Evolutionary conservation across 140 eudicot species (phyloP).

Genomic region (Flaveria floridana): DNA sequence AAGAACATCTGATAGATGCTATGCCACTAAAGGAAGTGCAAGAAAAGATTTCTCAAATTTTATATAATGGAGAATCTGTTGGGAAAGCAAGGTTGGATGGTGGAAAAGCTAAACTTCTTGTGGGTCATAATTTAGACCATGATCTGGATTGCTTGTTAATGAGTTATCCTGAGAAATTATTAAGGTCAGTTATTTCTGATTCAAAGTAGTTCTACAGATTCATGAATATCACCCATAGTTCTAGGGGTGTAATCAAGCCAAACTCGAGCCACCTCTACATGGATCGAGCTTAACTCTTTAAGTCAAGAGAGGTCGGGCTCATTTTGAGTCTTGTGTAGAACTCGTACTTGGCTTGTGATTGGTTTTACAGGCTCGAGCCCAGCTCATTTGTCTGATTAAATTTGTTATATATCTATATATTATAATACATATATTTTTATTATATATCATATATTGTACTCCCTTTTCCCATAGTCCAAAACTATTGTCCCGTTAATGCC

Average conservation of each 20-base stretch:
- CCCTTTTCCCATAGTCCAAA: not conserved
- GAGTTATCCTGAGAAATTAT: constrained; percentile 59
- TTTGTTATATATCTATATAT: not conserved
- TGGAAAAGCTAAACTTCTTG: constrained; percentile 68
- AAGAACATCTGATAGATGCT: constrained; percentile 55
- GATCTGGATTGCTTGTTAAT: constrained; percentile 56
- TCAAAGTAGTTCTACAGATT: not conserved
- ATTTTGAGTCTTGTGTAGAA: not conserved
- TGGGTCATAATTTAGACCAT: constrained; percentile 55
- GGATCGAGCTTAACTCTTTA: not conserved
- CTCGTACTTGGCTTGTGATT: not conserved
- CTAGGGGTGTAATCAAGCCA: not conserved
- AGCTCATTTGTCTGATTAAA: not conserved
- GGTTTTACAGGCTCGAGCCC: not conserved
- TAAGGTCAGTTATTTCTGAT: constrained; percentile 44
- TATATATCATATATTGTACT: not conserved
- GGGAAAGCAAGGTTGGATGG: constrained; percentile 53
- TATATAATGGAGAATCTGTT: constrained; percentile 66
- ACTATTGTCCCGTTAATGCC: not conserved
- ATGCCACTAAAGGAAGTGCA: constrained; percentile 57
- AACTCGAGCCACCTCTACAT: constrained; percentile 2
- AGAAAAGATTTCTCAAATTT: constrained; percentile 46
- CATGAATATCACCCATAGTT: not conserved
- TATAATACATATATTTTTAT: not conserved
- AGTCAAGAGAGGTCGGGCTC: not conserved